phyloP scores from a whole-genome alignment of 148 eudicot species.

The Chenopodium berlandieri region DNA sequence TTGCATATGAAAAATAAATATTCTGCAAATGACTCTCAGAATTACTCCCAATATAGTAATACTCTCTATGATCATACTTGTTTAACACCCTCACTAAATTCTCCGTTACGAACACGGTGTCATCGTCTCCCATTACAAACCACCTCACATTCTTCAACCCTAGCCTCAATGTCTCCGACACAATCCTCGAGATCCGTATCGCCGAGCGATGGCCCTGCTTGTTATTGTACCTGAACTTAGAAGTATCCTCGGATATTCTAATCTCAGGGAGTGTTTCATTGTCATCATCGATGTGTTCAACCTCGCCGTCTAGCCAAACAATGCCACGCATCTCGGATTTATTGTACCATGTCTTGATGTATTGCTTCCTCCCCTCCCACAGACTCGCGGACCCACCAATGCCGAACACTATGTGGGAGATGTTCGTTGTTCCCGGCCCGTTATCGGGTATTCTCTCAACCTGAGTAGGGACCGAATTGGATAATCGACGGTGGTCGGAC shows the following conservation, averaged over 20 bases:
- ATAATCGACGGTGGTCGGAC: background rate
- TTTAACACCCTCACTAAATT: constrained; percentile 58
- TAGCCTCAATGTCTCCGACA: constrained; percentile 62
- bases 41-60: constrained; percentile 69
- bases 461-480: too few species aligned
- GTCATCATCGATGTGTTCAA: constrained; percentile 23
- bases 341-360: constrained; percentile 85
- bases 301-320: constrained; percentile 67
- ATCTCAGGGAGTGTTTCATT: constrained; percentile 40
- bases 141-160: constrained; percentile 64
- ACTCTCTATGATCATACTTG: constrained; percentile 73
- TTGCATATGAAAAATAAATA: constrained; percentile 72
- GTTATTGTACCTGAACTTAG: constrained; percentile 54
- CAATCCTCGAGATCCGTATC: constrained; percentile 74
- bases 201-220: constrained; percentile 83
- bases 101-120: constrained; percentile 76
- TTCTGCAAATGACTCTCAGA: constrained; percentile 86
- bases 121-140: constrained; percentile 92
- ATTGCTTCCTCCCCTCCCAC: constrained; percentile 67
- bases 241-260: constrained; percentile 60
- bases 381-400: constrained; percentile 78
- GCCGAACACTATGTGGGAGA: constrained; percentile 76
- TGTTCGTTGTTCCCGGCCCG: constrained; percentile 31
- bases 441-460: background rate
- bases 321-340: constrained; percentile 53